phyloP scores from a whole-genome alignment of 495 filamentous ascomycete genomes.

The Hamigera avellanea region DNA sequence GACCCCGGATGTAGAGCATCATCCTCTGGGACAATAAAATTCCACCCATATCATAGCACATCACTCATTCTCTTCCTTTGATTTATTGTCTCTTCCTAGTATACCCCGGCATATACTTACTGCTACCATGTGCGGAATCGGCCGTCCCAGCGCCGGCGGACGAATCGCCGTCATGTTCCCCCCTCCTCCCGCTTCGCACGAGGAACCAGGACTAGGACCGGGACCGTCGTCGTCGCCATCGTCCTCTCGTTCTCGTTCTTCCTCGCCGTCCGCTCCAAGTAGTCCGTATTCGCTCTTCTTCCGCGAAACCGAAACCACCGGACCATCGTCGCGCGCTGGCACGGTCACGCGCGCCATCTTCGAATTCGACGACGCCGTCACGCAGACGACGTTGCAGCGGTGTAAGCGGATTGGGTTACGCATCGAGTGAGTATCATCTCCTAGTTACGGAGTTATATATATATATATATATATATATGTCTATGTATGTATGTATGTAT shows the following conservation, averaged over 20 bases:
- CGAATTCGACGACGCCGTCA: conserved; percentile 14
- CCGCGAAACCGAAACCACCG: conserved; percentile 9
- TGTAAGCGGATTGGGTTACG: conserved; percentile 16
- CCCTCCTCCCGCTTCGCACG: not conserved
- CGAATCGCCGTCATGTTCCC: conserved; percentile 19
- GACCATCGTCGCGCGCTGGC: not conserved
- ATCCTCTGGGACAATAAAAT: no score
- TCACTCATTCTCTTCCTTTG: no score
- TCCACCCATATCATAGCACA: no score
- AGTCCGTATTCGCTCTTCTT: conserved; percentile 27
- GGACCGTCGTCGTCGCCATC: no score
- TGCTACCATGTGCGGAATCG: conserved; percentile 3
- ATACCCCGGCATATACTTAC: not conserved
- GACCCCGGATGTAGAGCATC: no score
- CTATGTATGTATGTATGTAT: not conserved
- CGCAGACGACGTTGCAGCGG: conserved; percentile 7
- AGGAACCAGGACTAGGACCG: no score
- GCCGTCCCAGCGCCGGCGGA: conserved; percentile 9
- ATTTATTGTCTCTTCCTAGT: no score
- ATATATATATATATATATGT: not conserved
- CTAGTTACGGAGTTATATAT: not conserved
- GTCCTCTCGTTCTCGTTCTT: conserved; percentile 7
- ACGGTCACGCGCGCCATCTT: conserved; percentile 17
- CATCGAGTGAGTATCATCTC: conserved; percentile 21
- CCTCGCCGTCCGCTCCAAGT: conserved; percentile 6